Base-by-base conservation (phyloP, 192 early-diverging fungal species). In the Helicostylum pulchrum region DNA sequence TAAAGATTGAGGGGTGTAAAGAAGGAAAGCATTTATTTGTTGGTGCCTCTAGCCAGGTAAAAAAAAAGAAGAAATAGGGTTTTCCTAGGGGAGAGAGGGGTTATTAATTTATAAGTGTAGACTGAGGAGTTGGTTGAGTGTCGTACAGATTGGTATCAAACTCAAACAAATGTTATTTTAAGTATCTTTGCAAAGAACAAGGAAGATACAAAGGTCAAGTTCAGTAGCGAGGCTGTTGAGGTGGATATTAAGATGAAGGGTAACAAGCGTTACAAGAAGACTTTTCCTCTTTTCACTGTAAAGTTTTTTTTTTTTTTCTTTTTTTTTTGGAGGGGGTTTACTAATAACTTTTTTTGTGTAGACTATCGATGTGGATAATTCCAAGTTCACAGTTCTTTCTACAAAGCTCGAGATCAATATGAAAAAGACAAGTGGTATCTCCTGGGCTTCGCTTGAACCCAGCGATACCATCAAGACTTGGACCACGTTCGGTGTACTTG, bases 101-200 rank as follows among this genome's bases (percentile, higher is more conserved):
- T 2, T 19, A 3, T 55, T 20, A 10, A 55, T 14, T 20, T 7
- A 6, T 3, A 56, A 56, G 36, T 14, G 0, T 48, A 59, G 17
- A 43, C 30, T 6, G 78, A 83, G 52, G 80, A 87, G 46, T 55
- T 76, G 32, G 88, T 94, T 9, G 78, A 91, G 20, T 96, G 94
- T 67, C 82, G 95, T 26, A 84, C 84, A 32, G 97, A 99, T 77
- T 98, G 88, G 88, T 99, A 98, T 76, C 96, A 99, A 68, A 95
- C 92, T 23, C 92, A 80, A 36, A 81, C 79, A 32, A 83, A 83
- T 23, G 85, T 99, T 42, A 92, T 93, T 62, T 74, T 98, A 45
- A 92, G 90, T 26, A 81, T 99, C 49, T 99, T 94, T 79, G 95
- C 94, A 6, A 98, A 97, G 73, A 94, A 96, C 67, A 85, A 83